phyloP scores from a whole-genome alignment of 768 basidiomycete species.

The Termitomyces bulborhizus region DNA sequence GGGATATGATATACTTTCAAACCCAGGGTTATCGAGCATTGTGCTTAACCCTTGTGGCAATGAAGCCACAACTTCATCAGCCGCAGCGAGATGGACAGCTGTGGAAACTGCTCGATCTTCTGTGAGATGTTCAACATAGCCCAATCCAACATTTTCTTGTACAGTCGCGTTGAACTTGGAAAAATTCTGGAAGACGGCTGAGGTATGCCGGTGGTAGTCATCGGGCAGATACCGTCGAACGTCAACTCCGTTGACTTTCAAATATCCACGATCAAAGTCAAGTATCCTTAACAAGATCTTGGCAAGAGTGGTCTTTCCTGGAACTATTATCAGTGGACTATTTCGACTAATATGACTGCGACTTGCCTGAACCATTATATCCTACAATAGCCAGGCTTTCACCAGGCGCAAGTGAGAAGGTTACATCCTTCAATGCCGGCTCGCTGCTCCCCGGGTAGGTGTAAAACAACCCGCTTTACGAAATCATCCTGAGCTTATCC shows the following conservation, averaged over 20 bases:
- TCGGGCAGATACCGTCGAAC: slow-evolving; percentile 57
- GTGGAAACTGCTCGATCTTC: slow-evolving; percentile 49
- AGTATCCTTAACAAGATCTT: slow-evolving; percentile 74
- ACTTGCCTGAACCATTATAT: slow-evolving; percentile 73
- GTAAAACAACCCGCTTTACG: slow-evolving; percentile 43
- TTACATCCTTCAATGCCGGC: slow-evolving; percentile 65
- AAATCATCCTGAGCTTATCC: slow-evolving; percentile 5
- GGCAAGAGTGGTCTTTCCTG: slow-evolving; percentile 85
- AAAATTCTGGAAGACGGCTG: slow-evolving; percentile 85
- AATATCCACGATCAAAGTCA: slow-evolving; percentile 65
- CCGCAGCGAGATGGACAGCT: slow-evolving; percentile 71
- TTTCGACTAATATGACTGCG: background rate
- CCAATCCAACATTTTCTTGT: slow-evolving; percentile 83
- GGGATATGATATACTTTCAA: slow-evolving; percentile 45
- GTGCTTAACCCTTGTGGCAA: slow-evolving; percentile 72
- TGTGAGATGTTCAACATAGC: slow-evolving; percentile 59
- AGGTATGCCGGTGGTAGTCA: slow-evolving; percentile 69
- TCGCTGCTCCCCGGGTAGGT: slow-evolving; percentile 73
- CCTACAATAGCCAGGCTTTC: slow-evolving; percentile 84
- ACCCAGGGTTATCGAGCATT: slow-evolving; percentile 58
- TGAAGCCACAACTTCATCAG: slow-evolving; percentile 55
- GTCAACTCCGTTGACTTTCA: slow-evolving; percentile 67
- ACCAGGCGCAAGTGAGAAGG: slow-evolving; percentile 63
- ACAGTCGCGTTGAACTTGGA: slow-evolving; percentile 74
- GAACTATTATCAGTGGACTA: slow-evolving; percentile 6